Conservation (phyloP, 306 rosid genomes). For the Dalbergia oliveri region DNA sequence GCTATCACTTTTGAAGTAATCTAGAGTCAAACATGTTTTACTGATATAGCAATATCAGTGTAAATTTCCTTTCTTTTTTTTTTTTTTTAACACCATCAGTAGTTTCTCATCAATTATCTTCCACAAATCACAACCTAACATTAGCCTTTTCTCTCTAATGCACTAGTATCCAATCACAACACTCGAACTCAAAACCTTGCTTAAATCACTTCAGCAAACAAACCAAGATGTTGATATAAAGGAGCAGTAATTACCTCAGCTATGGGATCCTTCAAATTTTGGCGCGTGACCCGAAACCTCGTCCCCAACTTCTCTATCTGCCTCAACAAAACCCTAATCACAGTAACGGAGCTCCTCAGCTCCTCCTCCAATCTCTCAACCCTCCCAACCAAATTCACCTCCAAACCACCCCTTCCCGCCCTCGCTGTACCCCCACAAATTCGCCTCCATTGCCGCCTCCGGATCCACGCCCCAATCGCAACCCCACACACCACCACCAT, state of each 20-base stretch:
- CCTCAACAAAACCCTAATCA: constrained; percentile 65
- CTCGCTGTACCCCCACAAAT: constrained; percentile 39
- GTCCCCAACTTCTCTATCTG: constrained; percentile 80
- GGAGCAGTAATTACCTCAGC: constrained; percentile 60
- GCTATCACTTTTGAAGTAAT: too few species aligned
- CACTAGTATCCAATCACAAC: background rate
- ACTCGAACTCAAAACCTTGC: background rate
- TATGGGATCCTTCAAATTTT: constrained; percentile 66
- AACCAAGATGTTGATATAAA: background rate
- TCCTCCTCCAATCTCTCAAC: constrained; percentile 76
- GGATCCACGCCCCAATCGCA: constrained; percentile 64
- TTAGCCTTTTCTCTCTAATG: too few species aligned
- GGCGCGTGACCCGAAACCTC: constrained; percentile 66
- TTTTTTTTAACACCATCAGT: too few species aligned
- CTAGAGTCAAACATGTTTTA: too few species aligned
- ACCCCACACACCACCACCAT: constrained; percentile 60
- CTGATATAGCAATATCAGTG: too few species aligned
- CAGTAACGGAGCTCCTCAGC: constrained; percentile 57
- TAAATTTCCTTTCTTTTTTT: too few species aligned
- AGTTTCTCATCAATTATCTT: background rate
- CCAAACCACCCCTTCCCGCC: constrained; percentile 44
- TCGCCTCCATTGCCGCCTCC: constrained; percentile 67
- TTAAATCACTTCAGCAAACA: too few species aligned
- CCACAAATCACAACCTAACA: background rate
- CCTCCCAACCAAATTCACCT: constrained; percentile 55